A percentile compares a stretch with the other conserved stretches of the same genome.
Evolutionary conservation across 1,284 basidiomycete genomes (phyloP).

Genomic region (Trichosporon asahii): DNA sequence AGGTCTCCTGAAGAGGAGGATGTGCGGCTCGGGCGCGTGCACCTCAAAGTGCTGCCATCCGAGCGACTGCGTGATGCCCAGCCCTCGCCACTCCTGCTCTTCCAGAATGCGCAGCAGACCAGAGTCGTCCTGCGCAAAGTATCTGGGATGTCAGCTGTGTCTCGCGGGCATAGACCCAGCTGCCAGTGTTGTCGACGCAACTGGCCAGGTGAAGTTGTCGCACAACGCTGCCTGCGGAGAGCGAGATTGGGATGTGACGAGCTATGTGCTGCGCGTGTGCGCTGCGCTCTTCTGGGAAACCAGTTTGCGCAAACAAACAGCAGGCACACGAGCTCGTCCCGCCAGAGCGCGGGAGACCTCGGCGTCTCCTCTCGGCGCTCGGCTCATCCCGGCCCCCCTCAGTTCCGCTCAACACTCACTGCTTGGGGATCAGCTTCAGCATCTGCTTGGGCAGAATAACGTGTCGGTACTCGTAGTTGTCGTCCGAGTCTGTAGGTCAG

Average conservation of each 20-base stretch:
- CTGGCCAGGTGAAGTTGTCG: too few species aligned
- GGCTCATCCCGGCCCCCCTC: neutral
- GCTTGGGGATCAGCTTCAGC: slow-evolving; percentile 79
- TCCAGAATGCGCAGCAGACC: slow-evolving; percentile 76
- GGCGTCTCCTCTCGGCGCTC: neutral
- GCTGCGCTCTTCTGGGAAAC: too few species aligned
- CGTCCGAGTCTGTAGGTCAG: slow-evolving; percentile 53
- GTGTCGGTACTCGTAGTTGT: slow-evolving; percentile 69
- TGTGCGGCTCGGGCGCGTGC: slow-evolving; percentile 81
- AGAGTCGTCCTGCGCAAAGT: slow-evolving; percentile 64
- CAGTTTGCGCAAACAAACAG: too few species aligned
- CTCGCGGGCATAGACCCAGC: too few species aligned
- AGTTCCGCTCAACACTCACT: slow-evolving; percentile 55
- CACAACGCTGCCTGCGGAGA: too few species aligned
- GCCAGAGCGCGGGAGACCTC: neutral
- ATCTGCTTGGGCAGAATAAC: slow-evolving; percentile 87
- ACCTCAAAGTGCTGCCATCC: slow-evolving; percentile 99
- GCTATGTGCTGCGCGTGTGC: too few species aligned
- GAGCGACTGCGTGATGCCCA: slow-evolving; percentile 91
- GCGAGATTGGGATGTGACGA: too few species aligned
- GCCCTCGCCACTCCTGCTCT: slow-evolving; percentile 89
- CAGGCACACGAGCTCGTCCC: too few species aligned
- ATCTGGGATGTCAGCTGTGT: slow-evolving; percentile 38
- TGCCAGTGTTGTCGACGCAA: too few species aligned
- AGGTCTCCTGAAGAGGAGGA: slow-evolving; percentile 15